Evolutionary conservation across 106 monocot genomes (phyloP), one percentile per base, ranked within the genome.

Genomic region (Alisma plantagoaquatica): DNA sequence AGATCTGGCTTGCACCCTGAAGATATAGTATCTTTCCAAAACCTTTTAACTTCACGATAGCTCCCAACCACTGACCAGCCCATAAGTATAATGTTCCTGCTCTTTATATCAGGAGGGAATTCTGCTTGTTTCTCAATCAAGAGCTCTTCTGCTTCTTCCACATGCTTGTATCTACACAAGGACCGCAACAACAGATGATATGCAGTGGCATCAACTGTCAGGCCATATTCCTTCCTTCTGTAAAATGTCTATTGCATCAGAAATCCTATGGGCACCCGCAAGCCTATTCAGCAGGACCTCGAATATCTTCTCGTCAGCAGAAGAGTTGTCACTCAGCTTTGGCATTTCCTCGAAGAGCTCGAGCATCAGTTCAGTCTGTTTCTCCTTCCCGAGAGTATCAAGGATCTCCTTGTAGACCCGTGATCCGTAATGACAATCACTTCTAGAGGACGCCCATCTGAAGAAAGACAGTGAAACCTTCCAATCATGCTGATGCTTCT

Each of bases 61-160:
- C 60, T 91, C 18, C 91, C 91, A 56, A 77, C 44, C 10, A 91
- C 84, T 43, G 84, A 85, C 91, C 91, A 91, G 15, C 91, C 91
- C 61, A 85, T 84, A 22, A 91, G 85, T 14, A 91, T 78, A 18
- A 91, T 91, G 49, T 91, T 91, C 66, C 75, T 59, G 61, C 67
- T 91, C 70, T 73, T 81, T 67, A 81, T 78, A 33, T 63, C 81
- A 16, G 77, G 75, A 24, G 84, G 81, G 24, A 81, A 91, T 47
- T 91, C 85, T 29, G 70, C 41, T 49, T 73, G 61, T 54, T 78
- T 91, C 63, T 73, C 30, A 19, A 70, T 52, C 29, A 91, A 91
- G 32, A 91, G 84, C 16, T 75, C 58, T 55, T 91, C 91, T 3
- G 85, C 91, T 31, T 85, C 91, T 53, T 91, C 91, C 24, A 91